Evolutionary conservation across 2,329 filamentous ascomycete species (phyloP).

Genomic region (Neofusicoccum laricinum): DNA sequence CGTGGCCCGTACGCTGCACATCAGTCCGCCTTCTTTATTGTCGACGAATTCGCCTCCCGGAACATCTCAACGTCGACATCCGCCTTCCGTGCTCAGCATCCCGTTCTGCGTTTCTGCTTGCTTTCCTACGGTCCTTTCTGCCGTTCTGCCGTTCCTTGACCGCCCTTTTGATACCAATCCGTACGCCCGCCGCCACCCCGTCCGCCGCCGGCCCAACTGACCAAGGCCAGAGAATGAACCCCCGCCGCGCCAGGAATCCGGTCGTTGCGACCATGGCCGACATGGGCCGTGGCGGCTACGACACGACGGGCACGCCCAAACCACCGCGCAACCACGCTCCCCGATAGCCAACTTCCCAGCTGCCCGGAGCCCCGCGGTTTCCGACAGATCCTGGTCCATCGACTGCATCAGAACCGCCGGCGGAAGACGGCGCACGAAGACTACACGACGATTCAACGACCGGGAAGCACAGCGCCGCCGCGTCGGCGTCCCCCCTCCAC

Average conservation of each 20-base stretch:
- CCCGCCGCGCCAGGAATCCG: slow-evolving; percentile 2
- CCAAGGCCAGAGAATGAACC: neutral
- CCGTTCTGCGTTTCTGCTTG: neutral
- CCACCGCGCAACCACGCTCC: slow-evolving; percentile 34
- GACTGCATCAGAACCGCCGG: neutral
- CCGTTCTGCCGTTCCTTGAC: slow-evolving; percentile 2
- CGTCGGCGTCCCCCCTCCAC: neutral
- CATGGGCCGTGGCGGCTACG: slow-evolving; percentile 50
- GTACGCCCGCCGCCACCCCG: neutral
- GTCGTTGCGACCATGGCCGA: slow-evolving; percentile 26
- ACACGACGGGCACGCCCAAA: slow-evolving; percentile 48
- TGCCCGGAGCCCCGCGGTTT: neutral
- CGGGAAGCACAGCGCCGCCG: neutral
- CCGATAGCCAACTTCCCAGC: neutral
- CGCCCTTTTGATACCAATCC: neutral
- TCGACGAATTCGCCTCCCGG: neutral
- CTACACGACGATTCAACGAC: neutral
- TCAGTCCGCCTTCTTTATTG: slow-evolving; percentile 6
- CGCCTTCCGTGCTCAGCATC: neutral
- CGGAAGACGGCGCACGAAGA: neutral
- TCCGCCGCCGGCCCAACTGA: neutral
- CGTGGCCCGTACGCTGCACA: slow-evolving; percentile 10
- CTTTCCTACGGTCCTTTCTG: slow-evolving; percentile 4
- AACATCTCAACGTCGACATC: neutral
- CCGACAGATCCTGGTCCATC: neutral